Conservation (phyloP, 768 basidiomycete species). For the Psilocybe cubensis region DNA sequence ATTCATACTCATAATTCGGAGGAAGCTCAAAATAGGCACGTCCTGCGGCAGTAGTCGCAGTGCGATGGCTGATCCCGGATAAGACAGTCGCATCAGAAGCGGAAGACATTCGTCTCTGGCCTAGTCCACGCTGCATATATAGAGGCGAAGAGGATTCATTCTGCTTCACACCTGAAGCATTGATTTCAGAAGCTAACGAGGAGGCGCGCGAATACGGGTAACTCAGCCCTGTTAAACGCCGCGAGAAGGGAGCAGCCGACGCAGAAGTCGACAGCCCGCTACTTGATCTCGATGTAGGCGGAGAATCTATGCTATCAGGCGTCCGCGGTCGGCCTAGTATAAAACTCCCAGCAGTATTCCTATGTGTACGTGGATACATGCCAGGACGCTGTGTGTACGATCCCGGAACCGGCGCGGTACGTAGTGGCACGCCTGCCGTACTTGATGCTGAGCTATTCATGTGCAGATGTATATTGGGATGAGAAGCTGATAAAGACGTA, state of each 20-base stretch:
- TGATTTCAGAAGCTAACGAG: not conserved
- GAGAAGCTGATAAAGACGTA: not conserved
- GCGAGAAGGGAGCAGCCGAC: not conserved
- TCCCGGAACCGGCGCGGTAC: slow-evolving; percentile 14
- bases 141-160: slow-evolving; percentile 5
- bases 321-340: slow-evolving; percentile 40
- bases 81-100: slow-evolving; percentile 28
- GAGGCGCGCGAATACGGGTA: slow-evolving; percentile 14
- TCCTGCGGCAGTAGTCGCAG: not conserved
- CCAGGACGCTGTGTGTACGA: not conserved
- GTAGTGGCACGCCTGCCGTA: slow-evolving; percentile 1
- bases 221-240: not conserved
- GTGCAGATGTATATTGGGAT: not conserved
- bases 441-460: slow-evolving; percentile 6
- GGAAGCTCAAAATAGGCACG: not conserved
- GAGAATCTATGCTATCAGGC: slow-evolving; percentile 56
- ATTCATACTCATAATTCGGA: slow-evolving; percentile 6
- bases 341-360: not conserved
- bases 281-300: slow-evolving; percentile 47
- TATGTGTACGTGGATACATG: not conserved
- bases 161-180: not conserved
- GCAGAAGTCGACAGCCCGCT: slow-evolving; percentile 41
- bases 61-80: not conserved
- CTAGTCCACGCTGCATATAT: slow-evolving; percentile 25
- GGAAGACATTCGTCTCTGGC: slow-evolving; percentile 39